These are phyloP conservation scores for Microbotryum lychnidis-dioicae DNA, from an alignment of 1,284 basidiomycete species.

Conservation along the genomic window DNA sequence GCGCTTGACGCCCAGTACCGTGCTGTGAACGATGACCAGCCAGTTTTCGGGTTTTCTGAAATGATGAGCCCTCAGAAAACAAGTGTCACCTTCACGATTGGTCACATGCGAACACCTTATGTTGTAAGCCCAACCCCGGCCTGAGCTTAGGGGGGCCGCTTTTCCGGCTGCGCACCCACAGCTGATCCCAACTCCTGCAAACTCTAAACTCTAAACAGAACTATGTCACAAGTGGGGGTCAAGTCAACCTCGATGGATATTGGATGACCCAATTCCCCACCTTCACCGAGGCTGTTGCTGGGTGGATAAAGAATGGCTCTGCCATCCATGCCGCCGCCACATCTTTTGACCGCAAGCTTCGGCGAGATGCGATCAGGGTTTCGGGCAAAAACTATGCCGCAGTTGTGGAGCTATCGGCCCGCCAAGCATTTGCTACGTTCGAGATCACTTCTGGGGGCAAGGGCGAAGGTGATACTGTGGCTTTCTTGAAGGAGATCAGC, in stretches of 20 bases:
- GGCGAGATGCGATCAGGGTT: constrained; percentile 12
- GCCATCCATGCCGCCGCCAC: background rate
- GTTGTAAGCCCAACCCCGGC: constrained; percentile 9
- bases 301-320: background rate
- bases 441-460: constrained; percentile 21
- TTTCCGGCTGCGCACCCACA: too few species aligned
- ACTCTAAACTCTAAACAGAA: background rate
- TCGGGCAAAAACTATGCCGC: constrained; percentile 25
- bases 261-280: constrained; percentile 11
- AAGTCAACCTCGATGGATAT: constrained; percentile 6
- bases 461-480: constrained; percentile 23
- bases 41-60: constrained; percentile 22
- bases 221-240: constrained; percentile 15
- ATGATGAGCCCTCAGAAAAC: background rate
- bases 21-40: constrained; percentile 18
- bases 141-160: too few species aligned
- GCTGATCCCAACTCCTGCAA: too few species aligned
- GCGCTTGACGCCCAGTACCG: constrained; percentile 21
- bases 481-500: constrained; percentile 29
- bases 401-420: constrained; percentile 26
- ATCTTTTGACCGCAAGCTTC: constrained; percentile 9
- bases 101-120: constrained; percentile 22
- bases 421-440: constrained; percentile 30
- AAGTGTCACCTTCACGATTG: constrained; percentile 10
- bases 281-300: constrained; percentile 7